These are phyloP conservation scores for Boletus huronensis DNA, from an alignment of 768 basidiomycete species.

Conservation along the genomic window DNA sequence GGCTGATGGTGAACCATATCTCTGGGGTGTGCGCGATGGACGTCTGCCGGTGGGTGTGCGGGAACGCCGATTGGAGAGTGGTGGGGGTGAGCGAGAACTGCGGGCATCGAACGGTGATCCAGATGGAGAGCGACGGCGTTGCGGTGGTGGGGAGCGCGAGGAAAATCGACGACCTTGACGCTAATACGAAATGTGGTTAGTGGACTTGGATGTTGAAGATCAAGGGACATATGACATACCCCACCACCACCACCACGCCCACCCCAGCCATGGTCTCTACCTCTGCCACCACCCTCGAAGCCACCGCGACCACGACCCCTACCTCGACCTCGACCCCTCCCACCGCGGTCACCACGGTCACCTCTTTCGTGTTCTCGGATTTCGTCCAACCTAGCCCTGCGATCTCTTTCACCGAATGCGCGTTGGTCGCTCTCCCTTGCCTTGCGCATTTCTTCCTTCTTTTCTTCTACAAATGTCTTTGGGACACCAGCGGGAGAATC, in stretches of 20 bases:
- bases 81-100: conserved; percentile 39
- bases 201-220: not conserved
- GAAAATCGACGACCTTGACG: conserved; percentile 45
- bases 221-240: conserved; percentile 6
- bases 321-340: conserved; percentile 58
- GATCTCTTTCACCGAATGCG: conserved; percentile 67
- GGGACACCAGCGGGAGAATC: conserved; percentile 86
- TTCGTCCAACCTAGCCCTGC: conserved; percentile 65
- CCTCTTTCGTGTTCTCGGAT: conserved; percentile 60
- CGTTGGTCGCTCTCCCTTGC: conserved; percentile 60
- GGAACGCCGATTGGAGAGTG: conserved; percentile 35
- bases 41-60: conserved; percentile 40
- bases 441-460: conserved; percentile 86
- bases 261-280: conserved; percentile 65
- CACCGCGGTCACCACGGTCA: conserved; percentile 38
- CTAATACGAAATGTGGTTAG: conserved; percentile 22
- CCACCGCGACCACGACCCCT: conserved; percentile 49
- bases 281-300: conserved; percentile 48
- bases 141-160: conserved; percentile 46
- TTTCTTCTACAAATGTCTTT: conserved; percentile 83
- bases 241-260: conserved; percentile 44
- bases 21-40: conserved; percentile 28
- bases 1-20: conserved; percentile 35
- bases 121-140: conserved; percentile 44
- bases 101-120: conserved; percentile 35